A percentile compares a stretch with the other conserved stretches of the same genome.
Conservation (phyloP, 345 rosid genomes). For the Hevea brasiliensis region DNA sequence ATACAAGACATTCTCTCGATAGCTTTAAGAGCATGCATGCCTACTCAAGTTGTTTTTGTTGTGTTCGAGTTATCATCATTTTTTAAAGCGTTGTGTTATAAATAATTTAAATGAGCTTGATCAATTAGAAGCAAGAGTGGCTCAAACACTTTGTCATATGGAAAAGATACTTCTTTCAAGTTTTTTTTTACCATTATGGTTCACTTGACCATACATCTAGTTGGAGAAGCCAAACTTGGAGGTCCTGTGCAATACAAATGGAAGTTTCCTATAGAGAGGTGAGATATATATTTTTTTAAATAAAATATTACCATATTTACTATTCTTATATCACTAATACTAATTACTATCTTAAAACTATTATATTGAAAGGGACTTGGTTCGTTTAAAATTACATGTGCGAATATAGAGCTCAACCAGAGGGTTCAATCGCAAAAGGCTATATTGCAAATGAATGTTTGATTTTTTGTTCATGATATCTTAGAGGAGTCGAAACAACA, state of each 20-base stretch:
- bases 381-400: not conserved
- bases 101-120: not conserved
- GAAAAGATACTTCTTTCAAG: not conserved
- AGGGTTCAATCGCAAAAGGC: not conserved
- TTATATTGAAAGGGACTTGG: not conserved
- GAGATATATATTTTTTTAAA: too few species aligned
- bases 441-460: too few species aligned
- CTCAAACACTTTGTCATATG: not conserved
- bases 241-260: too few species aligned
- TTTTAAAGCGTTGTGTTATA: not conserved
- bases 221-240: too few species aligned
- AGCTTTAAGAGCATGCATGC: not conserved
- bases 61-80: not conserved
- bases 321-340: too few species aligned
- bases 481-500: not conserved
- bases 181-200: not conserved
- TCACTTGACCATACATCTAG: too few species aligned
- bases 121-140: not conserved
- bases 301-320: too few species aligned
- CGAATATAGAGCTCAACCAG: not conserved
- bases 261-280: too few species aligned
- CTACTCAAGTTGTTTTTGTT: not conserved
- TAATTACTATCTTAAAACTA: too few species aligned
- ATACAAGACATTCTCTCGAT: too few species aligned
- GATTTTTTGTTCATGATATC: not conserved